These are phyloP conservation scores for Globisporangium nagaii DNA, from an alignment of 352 stramenopile species.

Conservation along the genomic window DNA sequence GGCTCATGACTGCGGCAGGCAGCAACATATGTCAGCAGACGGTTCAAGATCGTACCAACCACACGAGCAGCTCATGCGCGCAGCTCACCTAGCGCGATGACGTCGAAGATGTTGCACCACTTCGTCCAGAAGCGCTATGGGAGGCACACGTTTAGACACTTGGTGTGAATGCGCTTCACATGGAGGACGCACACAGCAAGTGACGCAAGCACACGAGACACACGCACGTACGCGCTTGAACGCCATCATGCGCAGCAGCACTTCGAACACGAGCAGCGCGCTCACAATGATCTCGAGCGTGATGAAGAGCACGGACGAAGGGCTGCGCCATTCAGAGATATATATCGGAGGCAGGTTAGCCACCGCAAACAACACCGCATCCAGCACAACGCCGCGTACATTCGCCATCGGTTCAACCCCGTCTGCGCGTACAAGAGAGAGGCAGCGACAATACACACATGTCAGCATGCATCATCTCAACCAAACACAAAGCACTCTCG, in stretches of 20 bases:
- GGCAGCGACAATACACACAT: not conserved
- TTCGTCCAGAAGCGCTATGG: conserved; percentile 73
- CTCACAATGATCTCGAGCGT: conserved; percentile 76
- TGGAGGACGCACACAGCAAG: not conserved
- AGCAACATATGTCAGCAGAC: not conserved
- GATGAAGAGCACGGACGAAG: conserved; percentile 73
- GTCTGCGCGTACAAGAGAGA: conserved; percentile 28
- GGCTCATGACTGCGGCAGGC: conserved; percentile 49
- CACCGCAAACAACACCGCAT: not conserved
- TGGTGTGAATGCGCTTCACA: too few relatives aligned
- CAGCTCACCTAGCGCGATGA: conserved; percentile 54
- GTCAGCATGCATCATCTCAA: conserved; percentile 1
- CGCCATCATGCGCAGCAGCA: conserved; percentile 77
- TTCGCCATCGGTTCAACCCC: conserved; percentile 66
- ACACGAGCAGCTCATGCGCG: not conserved
- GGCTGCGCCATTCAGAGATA: conserved; percentile 22
- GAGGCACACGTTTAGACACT: not conserved
- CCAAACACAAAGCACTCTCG: not conserved
- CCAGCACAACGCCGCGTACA: conserved; percentile 24
- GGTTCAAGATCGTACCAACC: too few relatives aligned
- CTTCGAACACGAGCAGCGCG: conserved; percentile 68
- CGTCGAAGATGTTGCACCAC: conserved; percentile 84
- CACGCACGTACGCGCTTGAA: conserved; percentile 48
- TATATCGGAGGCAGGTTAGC: not conserved
- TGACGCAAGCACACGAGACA: not conserved